Base-by-base conservation (phyloP, 164 flowering plant species). In the Pachysandra terminalis region DNA sequence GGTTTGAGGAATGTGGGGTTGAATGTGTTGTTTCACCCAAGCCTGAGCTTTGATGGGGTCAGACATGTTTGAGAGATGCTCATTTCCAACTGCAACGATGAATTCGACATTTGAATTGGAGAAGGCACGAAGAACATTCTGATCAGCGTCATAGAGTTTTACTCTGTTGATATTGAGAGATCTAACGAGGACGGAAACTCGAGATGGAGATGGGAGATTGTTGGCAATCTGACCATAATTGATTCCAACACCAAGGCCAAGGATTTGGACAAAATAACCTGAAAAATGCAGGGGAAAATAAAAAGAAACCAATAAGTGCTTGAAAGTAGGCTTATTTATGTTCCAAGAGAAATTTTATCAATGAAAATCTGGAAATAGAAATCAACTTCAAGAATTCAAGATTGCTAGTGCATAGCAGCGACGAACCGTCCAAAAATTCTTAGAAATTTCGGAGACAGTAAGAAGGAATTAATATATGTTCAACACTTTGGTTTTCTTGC, bases 41-140 rank as follows among this genome's bases (percentile, higher is more conserved):
- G 69, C 54, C 28, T 63, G 71, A 0, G 89, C 91, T n/a, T 74
- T 60, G 37, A 9, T 40, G 0, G 85, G 80, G 49, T 85, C 82
- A 21, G 64, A 58, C 81, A 87, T 78, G 23, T 66, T 75, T 14
- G 75, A 21, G 10, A 87, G 65, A 59, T 73, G 66, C 76, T 85
- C 86, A 67, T 87, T 85, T 16, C 84, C 84, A 0, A 87, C 65
- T 0, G 84, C 86, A 0, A 87, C 83, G 1, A 76, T 78, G 79
- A 87, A 82, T 27, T 85, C 84, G 24, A 87, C 81, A 5, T 80
- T 76, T 0, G 89, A 64, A 68, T 75, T 71, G 21, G 91, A 81
- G 41, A 87, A 85, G 6, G 91, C 86, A n/a, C 22, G 37, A 5
- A 82, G 75, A 23, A 80, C 85, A 45, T 74, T 72, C 5, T 82